phyloP scores from a whole-genome alignment of 2,329 filamentous ascomycete genomes.

The Falciphora oryzae region DNA sequence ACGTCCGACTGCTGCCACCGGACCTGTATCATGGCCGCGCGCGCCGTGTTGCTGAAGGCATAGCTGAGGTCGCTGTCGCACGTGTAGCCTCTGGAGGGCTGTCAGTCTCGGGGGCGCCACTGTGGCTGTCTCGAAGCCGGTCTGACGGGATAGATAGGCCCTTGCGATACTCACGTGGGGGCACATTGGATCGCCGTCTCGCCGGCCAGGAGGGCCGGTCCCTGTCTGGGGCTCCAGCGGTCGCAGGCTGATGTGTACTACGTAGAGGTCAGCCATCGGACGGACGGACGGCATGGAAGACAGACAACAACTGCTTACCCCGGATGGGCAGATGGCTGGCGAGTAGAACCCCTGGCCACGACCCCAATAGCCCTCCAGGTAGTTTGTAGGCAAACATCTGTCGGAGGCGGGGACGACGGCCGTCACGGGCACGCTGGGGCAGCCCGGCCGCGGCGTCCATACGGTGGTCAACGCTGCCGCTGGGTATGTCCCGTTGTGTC shows the following conservation, averaged over 20 bases:
- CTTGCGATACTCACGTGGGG: constrained; percentile 13
- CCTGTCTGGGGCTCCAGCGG: constrained; percentile 18
- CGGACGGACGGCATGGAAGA: too few relatives aligned
- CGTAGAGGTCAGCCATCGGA: too few relatives aligned
- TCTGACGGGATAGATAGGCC: too few relatives aligned
- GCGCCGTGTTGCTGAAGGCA: too few relatives aligned
- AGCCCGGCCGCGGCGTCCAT: constrained; percentile 2
- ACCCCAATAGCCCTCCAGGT: too few relatives aligned
- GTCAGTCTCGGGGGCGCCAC: too few relatives aligned
- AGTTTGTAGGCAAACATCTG: constrained; percentile 12
- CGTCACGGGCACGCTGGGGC: background rate
- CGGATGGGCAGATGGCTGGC: constrained; percentile 28
- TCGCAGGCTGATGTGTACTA: constrained; percentile 23
- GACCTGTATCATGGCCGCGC: constrained; percentile 6
- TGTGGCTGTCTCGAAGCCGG: too few relatives aligned
- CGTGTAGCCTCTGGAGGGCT: constrained; percentile 2
- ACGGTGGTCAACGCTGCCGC: constrained; percentile 4
- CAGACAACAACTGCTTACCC: constrained; percentile 3
- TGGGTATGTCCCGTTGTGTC: background rate
- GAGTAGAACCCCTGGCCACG: constrained; percentile 24
- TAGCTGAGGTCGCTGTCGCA: background rate
- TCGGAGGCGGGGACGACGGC: background rate
- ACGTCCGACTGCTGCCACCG: constrained; percentile 7
- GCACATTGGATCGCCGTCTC: constrained; percentile 28
- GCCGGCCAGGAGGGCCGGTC: constrained; percentile 22